These are phyloP conservation scores for Passalora sequoiae DNA, from an alignment of 2,329 filamentous ascomycete species.

Conservation along the genomic window DNA sequence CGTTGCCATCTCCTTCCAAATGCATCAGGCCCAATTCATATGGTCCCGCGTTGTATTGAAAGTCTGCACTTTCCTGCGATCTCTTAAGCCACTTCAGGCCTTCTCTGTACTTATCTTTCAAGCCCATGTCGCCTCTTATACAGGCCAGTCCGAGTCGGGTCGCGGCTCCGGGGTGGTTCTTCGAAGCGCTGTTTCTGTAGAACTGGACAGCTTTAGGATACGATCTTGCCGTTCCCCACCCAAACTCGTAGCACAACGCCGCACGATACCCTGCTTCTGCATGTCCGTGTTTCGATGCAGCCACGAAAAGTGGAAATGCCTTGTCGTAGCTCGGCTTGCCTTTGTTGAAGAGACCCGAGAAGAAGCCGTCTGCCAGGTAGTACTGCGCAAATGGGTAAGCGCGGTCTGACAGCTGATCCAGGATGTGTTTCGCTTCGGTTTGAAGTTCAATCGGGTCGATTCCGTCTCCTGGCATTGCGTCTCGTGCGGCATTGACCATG, in stretches of 20 bases:
- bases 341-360: constrained; percentile 91
- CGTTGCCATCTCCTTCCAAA: constrained; percentile 87
- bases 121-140: constrained; percentile 78
- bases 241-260: constrained; percentile 94
- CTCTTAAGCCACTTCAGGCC: constrained; percentile 96
- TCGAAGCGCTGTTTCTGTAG: constrained; percentile 81
- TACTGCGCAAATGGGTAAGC: constrained; percentile 98
- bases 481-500: constrained; percentile 81
- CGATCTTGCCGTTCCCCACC: constrained; percentile 90
- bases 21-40: constrained; percentile 87
- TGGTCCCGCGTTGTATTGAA: constrained; percentile 86
- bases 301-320: constrained; percentile 86
- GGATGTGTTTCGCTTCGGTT: constrained; percentile 80
- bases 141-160: constrained; percentile 87
- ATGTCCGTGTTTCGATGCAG: constrained; percentile 94
- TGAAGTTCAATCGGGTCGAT: constrained; percentile 58
- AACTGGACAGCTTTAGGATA: constrained; percentile 90
- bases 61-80: constrained; percentile 80
- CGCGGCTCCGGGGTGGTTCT: constrained; percentile 93
- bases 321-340: constrained; percentile 86
- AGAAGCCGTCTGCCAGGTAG: constrained; percentile 90
- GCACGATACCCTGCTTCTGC: constrained; percentile 92
- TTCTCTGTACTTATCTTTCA: constrained; percentile 73
- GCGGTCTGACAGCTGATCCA: constrained; percentile 77
- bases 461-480: constrained; percentile 50